Conservation (phyloP, 1,284 basidiomycete genomes). For the Cutaneotrichosporon mucoides region DNA sequence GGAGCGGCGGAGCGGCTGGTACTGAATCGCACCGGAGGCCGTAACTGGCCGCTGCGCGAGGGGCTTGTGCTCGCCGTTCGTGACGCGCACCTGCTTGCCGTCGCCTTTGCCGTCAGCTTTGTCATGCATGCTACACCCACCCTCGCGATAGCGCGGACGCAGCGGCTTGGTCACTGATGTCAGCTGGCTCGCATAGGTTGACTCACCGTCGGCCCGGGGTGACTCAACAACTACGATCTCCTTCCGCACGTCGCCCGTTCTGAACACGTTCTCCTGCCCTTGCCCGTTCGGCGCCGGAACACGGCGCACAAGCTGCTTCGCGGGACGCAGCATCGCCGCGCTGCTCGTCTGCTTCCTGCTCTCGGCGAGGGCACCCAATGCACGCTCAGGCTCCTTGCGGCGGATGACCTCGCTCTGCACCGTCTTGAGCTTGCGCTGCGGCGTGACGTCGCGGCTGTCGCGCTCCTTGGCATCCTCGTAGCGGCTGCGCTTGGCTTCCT, state of each 20-base stretch:
- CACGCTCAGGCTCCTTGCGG: slow-evolving; percentile 6
- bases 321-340: neutral
- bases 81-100: neutral
- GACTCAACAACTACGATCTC: neutral
- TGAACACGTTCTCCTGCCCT: neutral
- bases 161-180: neutral
- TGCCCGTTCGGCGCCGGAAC: neutral
- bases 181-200: neutral
- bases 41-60: too few relatives aligned
- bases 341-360: neutral
- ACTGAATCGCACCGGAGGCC: neutral
- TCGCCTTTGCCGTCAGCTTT: neutral
- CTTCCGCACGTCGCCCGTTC: neutral
- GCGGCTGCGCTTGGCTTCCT: slow-evolving; percentile 8
- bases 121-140: too few relatives aligned
- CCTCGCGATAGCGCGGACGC: neutral
- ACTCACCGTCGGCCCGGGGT: neutral
- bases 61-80: too few relatives aligned
- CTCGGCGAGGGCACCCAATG: neutral
- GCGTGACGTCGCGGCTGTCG: too few relatives aligned
- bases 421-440: slow-evolving; percentile 8
- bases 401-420: slow-evolving; percentile 21
- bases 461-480: slow-evolving; percentile 7
- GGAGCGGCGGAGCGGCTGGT: neutral
- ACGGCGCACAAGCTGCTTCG: neutral